Evolutionary conservation across 2,329 filamentous ascomycete species (phyloP).

Genomic region (Orbilia quercus): DNA sequence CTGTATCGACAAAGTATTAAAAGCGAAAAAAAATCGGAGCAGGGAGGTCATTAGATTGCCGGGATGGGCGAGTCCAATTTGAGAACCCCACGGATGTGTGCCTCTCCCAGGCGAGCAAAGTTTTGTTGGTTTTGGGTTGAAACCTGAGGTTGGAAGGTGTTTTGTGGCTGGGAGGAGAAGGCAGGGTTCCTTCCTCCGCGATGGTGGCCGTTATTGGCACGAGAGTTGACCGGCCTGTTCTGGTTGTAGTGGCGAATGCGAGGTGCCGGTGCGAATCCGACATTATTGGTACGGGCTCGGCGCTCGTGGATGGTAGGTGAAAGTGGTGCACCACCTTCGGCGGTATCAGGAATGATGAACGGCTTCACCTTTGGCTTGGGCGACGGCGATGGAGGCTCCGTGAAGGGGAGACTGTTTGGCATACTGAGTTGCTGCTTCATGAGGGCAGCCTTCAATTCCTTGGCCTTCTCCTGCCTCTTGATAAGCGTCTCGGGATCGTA

Average conservation of each 20-base stretch:
- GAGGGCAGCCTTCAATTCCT: slow-evolving; percentile 42
- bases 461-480: slow-evolving; percentile 51
- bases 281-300: slow-evolving; percentile 40
- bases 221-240: slow-evolving; percentile 48
- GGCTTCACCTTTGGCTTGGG: slow-evolving; percentile 31
- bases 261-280: slow-evolving; percentile 49
- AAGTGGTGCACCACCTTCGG: slow-evolving; percentile 22
- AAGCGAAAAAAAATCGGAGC: slow-evolving; percentile 18
- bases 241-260: slow-evolving; percentile 52
- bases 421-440: slow-evolving; percentile 31
- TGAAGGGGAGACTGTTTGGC: slow-evolving; percentile 19
- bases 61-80: slow-evolving; percentile 51
- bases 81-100: slow-evolving; percentile 52
- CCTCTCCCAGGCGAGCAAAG: slow-evolving; percentile 46
- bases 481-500: slow-evolving; percentile 51
- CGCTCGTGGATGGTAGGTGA: slow-evolving; percentile 53
- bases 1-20: slow-evolving; percentile 8
- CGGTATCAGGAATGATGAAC: slow-evolving; percentile 13
- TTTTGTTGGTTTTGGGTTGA: slow-evolving; percentile 6
- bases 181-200: slow-evolving; percentile 29
- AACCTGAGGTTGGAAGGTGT: slow-evolving; percentile 26
- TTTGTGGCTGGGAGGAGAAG: slow-evolving; percentile 23
- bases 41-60: slow-evolving; percentile 49
- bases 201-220: slow-evolving; percentile 48
- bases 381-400: slow-evolving; percentile 37